Conservation (phyloP, 1,284 basidiomycete genomes). For the Apiotrichum mycotoxinovorans region DNA sequence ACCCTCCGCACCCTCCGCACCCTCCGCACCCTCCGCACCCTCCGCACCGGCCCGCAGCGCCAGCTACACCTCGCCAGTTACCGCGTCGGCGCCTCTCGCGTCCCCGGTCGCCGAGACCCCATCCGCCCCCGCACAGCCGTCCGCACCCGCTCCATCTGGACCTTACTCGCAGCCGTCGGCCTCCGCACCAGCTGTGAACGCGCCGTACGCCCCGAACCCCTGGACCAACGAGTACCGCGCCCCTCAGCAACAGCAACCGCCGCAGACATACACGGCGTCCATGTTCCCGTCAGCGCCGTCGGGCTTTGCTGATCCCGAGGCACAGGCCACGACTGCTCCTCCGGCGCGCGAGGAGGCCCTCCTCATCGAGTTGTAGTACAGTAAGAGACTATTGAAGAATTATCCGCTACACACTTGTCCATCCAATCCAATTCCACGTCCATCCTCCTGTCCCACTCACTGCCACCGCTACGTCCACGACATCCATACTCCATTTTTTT, state of each 20-base stretch:
- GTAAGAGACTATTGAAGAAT: neutral
- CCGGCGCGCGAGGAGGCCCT: slow-evolving; percentile 75
- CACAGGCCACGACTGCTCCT: slow-evolving; percentile 45
- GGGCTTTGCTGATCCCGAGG: slow-evolving; percentile 60
- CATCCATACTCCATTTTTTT: neutral
- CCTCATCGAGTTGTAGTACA: slow-evolving; percentile 58
- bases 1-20: too few relatives aligned
- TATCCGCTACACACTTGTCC: neutral
- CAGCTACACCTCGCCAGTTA: slow-evolving; percentile 2
- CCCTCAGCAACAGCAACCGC: slow-evolving; percentile 14
- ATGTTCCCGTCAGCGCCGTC: slow-evolving; percentile 34
- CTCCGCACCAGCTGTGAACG: neutral
- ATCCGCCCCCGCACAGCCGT: neutral
- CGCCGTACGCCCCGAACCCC: neutral
- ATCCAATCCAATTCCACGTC: neutral
- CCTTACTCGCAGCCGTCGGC: neutral
- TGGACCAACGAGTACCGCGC: neutral
- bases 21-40: neutral
- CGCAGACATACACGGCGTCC: slow-evolving; percentile 12
- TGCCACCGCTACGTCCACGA: neutral
- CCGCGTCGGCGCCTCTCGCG: slow-evolving; percentile 2
- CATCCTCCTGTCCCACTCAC: neutral
- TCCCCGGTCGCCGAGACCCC: too few relatives aligned
- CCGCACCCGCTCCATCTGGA: neutral
- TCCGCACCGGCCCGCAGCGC: slow-evolving; percentile 7